These are phyloP conservation scores for Acanthamoeba culbertsoni DNA, from an alignment of 208 protist genomes.

Conservation along the genomic window DNA sequence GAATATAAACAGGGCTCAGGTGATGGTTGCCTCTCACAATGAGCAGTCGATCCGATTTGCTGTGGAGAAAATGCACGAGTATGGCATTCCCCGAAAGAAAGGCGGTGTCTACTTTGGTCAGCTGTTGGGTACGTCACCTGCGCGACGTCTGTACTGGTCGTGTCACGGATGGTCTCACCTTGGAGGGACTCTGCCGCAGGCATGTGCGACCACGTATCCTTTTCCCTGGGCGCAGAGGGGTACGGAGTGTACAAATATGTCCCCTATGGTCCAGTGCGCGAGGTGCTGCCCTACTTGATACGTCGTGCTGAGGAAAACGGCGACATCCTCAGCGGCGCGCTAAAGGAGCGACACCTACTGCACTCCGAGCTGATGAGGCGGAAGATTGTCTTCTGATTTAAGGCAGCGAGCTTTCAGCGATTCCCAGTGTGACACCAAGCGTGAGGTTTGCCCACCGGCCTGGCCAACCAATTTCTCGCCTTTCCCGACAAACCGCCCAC, in stretches of 20 bases:
- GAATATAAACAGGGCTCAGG: not conserved
- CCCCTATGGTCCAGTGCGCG: conserved; percentile 94
- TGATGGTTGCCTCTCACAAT: conserved; percentile 92
- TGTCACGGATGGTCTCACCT: too few relatives aligned
- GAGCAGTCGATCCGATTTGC: conserved; percentile 85
- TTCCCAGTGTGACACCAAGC: too few relatives aligned
- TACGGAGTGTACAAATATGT: conserved; percentile 90
- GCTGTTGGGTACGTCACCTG: conserved; percentile 82
- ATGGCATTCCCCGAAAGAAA: not conserved
- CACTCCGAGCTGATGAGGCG: not conserved
- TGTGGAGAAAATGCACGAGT: conserved; percentile 78
- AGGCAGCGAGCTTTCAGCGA: too few relatives aligned
- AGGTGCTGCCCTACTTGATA: conserved; percentile 95
- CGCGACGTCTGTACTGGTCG: not conserved
- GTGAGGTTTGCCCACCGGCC: too few relatives aligned
- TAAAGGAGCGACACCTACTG: conserved; percentile 49
- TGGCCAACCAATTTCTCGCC: too few relatives aligned
- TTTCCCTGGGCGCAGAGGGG: conserved; percentile 88
- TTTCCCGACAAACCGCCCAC: too few relatives aligned
- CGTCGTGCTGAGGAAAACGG: conserved; percentile 94
- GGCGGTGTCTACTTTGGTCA: conserved; percentile 91
- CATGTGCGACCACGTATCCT: conserved; percentile 95
- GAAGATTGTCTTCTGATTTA: not conserved
- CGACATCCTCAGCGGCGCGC: conserved; percentile 67
- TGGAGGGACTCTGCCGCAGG: too few relatives aligned